Evolutionary conservation across 2,329 filamentous ascomycete genomes (phyloP).

Genomic region (Meredithiella fracta): DNA sequence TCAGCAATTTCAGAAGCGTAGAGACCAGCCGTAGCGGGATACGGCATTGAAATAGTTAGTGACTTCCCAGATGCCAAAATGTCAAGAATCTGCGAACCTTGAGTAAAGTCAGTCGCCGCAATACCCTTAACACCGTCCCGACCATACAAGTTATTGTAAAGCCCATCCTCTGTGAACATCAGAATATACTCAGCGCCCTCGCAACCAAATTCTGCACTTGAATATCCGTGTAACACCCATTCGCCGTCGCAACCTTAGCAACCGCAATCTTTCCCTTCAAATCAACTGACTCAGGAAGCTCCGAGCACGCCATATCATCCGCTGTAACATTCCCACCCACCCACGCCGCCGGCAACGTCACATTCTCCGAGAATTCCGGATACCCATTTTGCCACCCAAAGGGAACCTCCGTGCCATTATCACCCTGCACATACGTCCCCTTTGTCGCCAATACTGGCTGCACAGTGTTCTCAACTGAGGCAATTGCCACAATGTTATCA

Average conservation of each 20-base stretch:
- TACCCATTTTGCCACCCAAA: slow-evolving; percentile 2
- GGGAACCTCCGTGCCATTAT: background rate
- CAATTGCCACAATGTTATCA: slow-evolving; percentile 20
- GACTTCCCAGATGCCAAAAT: background rate
- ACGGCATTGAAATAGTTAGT: background rate
- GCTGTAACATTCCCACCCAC: background rate
- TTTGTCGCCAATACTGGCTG: slow-evolving; percentile 27
- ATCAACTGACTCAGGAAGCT: background rate
- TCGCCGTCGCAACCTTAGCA: background rate
- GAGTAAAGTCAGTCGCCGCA: slow-evolving; percentile 8
- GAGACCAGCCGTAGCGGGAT: slow-evolving; percentile 17
- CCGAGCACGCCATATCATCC: background rate
- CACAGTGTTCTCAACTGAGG: slow-evolving; percentile 32
- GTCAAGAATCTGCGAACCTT: slow-evolving; percentile 2
- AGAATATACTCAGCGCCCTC: background rate
- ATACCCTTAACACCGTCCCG: slow-evolving; percentile 1
- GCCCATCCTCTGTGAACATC: background rate
- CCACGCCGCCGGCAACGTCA: background rate
- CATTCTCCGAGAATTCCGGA: background rate
- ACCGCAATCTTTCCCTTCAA: background rate
- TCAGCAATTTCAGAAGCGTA: slow-evolving; percentile 22
- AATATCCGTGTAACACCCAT: background rate
- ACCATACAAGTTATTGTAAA: background rate
- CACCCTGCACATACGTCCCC: slow-evolving; percentile 26
- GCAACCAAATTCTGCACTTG: slow-evolving; percentile 2